These are phyloP conservation scores for barrel medic (Medicago truncatula) DNA, from an alignment of 306 rosid genomes.

Conservation along the genomic window DNA sequence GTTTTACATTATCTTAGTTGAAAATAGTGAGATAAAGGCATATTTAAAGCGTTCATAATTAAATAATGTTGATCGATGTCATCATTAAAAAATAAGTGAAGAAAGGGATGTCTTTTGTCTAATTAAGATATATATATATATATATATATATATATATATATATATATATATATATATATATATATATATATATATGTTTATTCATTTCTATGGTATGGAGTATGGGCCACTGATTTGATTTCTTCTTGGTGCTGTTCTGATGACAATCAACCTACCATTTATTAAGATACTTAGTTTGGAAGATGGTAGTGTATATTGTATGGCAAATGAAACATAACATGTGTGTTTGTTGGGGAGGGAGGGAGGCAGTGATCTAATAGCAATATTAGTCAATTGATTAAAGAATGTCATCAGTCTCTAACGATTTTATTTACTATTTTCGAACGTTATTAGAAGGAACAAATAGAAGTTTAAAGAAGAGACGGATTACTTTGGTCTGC, in stretches of 20 bases:
- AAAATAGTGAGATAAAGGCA: neutral
- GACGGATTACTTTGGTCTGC: no score
- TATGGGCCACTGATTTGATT: neutral
- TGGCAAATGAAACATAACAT: conserved; percentile 48
- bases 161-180: no score
- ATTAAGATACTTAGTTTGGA: neutral
- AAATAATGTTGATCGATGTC: neutral
- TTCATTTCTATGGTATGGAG: neutral
- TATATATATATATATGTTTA: no score
- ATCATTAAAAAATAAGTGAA: neutral
- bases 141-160: no score
- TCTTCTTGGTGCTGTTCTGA: neutral
- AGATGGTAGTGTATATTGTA: conserved; percentile 2
- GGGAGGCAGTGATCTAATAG: conserved; percentile 15
- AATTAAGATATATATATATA: no score
- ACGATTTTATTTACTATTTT: no score
- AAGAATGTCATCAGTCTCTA: neutral
- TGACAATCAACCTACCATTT: conserved; percentile 6
- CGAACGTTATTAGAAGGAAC: no score
- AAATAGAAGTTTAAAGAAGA: no score
- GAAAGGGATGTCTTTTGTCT: neutral
- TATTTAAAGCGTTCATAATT: neutral
- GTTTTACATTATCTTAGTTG: no score
- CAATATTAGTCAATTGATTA: conserved; percentile 35
- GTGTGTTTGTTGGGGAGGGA: conserved; percentile 48